Base-by-base conservation (phyloP, 2,329 filamentous ascomycete species). In the Fusarium sp. region DNA sequence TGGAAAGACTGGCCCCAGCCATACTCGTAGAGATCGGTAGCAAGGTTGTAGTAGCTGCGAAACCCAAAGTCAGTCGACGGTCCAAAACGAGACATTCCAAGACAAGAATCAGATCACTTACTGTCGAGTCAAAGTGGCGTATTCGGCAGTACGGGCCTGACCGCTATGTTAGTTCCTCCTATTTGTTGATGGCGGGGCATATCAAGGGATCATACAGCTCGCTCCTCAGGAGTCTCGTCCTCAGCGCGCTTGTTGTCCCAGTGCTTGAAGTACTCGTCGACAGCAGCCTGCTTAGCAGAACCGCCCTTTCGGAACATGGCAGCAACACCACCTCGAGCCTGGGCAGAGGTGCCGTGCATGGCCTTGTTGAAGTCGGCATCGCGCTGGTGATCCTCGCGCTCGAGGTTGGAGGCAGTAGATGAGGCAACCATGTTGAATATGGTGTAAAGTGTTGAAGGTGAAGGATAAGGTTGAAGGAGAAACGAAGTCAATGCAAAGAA, bases 1-100 rank as follows among this genome's bases (percentile, higher is more conserved):
- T 99, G 96, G 89, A 99, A 99, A 56, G 92, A 96, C 80, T 95
- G 92, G 71, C 94, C 94, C 95, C 96, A 99, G 79, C 95, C 96
- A 78, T 98, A 96, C 87, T 98, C 96, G 87, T 98, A 98, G 57
- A 98, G 85, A 81, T 98, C 95, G 77, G 95, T 98, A n/a, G 94
- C 95, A 55, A 98, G 90, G 85, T 98, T 97, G 87, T 98, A 98
- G 89, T 98, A 98, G 83, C 93, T 95, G 76, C 20, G 18, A 55
- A 41, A 41, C 38, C 28, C 45, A 12, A 42, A 48, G 78, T 80
- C 66, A 81, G 76, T 38, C 50, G 55, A 44, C 26, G 17, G 57
- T 32, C 11, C 18, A 36, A 45, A 38, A 42, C n/a, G 42, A 54
- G 24, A 32, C n/a, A 41, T 34, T 41, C 24, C 17, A 34, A 48